phyloP scores from a whole-genome alignment of 352 stramenopile species.

The Phytophthora meadii region DNA sequence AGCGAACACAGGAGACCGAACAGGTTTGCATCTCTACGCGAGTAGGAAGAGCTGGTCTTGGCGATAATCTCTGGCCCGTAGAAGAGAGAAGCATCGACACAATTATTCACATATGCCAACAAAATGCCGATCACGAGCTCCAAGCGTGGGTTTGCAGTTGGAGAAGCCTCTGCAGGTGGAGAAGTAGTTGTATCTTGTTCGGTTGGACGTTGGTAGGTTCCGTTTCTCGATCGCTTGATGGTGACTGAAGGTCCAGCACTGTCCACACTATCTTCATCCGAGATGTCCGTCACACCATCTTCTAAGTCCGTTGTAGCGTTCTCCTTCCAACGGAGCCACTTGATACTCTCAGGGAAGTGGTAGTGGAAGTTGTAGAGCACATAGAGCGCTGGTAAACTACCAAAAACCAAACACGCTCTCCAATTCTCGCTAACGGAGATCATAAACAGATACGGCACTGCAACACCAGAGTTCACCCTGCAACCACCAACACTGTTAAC shows the following conservation, averaged over 20 bases:
- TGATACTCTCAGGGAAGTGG: conserved; percentile 80
- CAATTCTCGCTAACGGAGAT: conserved; percentile 78
- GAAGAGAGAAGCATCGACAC: conserved; percentile 87
- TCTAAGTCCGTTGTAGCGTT: conserved; percentile 55
- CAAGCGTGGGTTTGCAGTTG: conserved; percentile 41
- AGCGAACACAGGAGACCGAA: conserved; percentile 78
- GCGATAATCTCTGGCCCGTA: conserved; percentile 87
- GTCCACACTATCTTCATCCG: conserved; percentile 43
- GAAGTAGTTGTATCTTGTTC: conserved; percentile 22
- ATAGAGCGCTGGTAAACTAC: conserved; percentile 73
- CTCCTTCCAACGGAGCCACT: conserved; percentile 79
- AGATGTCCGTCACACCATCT: conserved; percentile 43
- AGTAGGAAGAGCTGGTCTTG: conserved; percentile 66
- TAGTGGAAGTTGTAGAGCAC: conserved; percentile 81
- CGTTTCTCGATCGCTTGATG: conserved; percentile 29
- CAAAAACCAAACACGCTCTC: conserved; percentile 76
- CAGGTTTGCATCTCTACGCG: conserved; percentile 72
- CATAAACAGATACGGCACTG: conserved; percentile 87
- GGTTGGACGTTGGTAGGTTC: conserved; percentile 22
- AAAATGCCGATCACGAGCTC: conserved; percentile 81
- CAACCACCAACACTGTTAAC: too few species aligned
- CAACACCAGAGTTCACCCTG: conserved; percentile 4
- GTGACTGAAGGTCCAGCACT: conserved; percentile 6
- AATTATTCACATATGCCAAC: conserved; percentile 90
- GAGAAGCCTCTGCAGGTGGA: conserved; percentile 8